Percentiles rank a stretch among this genome's conserved stretches.
phyloP scores from a whole-genome alignment of 2,329 filamentous ascomycete genomes.

The Pyricularia grisea region DNA sequence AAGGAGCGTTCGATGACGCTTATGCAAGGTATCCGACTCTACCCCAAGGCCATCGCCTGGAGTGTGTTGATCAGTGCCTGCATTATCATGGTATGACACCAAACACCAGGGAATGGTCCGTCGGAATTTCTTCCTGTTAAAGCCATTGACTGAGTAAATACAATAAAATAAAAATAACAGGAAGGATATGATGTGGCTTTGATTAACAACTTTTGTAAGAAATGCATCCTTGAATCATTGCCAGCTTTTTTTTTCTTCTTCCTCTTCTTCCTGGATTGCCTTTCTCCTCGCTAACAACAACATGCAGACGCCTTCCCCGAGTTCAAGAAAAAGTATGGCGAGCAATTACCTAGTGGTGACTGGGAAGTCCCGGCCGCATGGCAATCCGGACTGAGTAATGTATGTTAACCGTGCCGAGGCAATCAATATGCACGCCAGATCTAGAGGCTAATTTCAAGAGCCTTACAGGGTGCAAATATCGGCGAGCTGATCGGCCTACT shows the following conservation, averaged over 20 bases:
- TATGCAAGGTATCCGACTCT: slow-evolving; percentile 66
- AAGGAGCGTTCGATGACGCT: slow-evolving; percentile 64
- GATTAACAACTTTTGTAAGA: slow-evolving; percentile 67
- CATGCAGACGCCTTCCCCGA: slow-evolving; percentile 22
- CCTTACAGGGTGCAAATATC: slow-evolving; percentile 37
- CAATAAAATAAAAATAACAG: neutral
- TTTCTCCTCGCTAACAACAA: neutral
- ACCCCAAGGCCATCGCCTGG: slow-evolving; percentile 81
- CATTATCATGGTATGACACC: slow-evolving; percentile 58
- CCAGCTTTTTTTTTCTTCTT: neutral
- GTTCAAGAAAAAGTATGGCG: slow-evolving; percentile 50
- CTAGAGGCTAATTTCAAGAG: neutral
- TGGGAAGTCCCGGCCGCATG: slow-evolving; percentile 51
- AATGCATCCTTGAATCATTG: too few relatives aligned
- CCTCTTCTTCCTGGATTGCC: neutral
- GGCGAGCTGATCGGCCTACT: slow-evolving; percentile 60
- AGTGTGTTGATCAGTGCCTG: slow-evolving; percentile 80
- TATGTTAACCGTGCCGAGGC: slow-evolving; percentile 20
- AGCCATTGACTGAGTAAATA: neutral
- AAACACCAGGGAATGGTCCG: too few relatives aligned
- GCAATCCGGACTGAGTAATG: slow-evolving; percentile 53
- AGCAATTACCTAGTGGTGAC: slow-evolving; percentile 28
- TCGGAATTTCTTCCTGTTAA: neutral
- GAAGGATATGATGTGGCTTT: slow-evolving; percentile 80
- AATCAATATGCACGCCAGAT: neutral